Evolutionary conservation across 305 asterid genomes (phyloP).

Genomic region (Plantago rigida): DNA sequence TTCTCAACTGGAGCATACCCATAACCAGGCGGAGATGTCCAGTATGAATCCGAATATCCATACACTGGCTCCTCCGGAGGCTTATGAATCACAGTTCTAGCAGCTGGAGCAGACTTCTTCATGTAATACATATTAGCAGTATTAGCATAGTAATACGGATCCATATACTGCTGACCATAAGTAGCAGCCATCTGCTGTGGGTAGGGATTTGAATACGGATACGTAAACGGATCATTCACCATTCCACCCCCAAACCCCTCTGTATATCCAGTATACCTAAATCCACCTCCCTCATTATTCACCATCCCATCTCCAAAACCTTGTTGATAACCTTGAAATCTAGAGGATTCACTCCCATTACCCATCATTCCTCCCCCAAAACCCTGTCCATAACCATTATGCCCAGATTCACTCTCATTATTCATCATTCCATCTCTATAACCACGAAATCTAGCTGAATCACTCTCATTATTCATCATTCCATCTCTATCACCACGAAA

Average conservation of each 20-base stretch:
- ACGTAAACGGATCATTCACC: slow-evolving; percentile 26
- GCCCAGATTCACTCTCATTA: slow-evolving; percentile 7
- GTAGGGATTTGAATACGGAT: slow-evolving; percentile 26
- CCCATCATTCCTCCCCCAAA: slow-evolving; percentile 27
- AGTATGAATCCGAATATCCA: slow-evolving; percentile 52
- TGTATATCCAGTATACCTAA: slow-evolving; percentile 20
- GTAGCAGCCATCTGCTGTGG: slow-evolving; percentile 24
- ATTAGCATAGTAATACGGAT: slow-evolving; percentile 34
- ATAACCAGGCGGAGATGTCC: slow-evolving; percentile 37
- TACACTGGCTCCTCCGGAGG: slow-evolving; percentile 43
- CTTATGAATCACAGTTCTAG: slow-evolving; percentile 61
- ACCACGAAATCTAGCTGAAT: not conserved
- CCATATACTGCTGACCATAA: slow-evolving; percentile 27
- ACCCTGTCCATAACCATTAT: slow-evolving; percentile 25
- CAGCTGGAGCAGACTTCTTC: slow-evolving; percentile 61
- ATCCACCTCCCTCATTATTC: slow-evolving; percentile 10
- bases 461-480: too few species aligned
- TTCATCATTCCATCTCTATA: not conserved
- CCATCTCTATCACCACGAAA: not conserved
- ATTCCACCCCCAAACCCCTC: slow-evolving; percentile 34
- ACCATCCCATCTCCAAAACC: not conserved
- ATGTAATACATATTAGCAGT: slow-evolving; percentile 55
- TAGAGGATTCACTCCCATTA: not conserved
- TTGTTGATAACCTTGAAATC: not conserved
- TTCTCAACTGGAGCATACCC: slow-evolving; percentile 33